Conservation (phyloP, 148 eudicot species). For the Spergularia bocconei region DNA sequence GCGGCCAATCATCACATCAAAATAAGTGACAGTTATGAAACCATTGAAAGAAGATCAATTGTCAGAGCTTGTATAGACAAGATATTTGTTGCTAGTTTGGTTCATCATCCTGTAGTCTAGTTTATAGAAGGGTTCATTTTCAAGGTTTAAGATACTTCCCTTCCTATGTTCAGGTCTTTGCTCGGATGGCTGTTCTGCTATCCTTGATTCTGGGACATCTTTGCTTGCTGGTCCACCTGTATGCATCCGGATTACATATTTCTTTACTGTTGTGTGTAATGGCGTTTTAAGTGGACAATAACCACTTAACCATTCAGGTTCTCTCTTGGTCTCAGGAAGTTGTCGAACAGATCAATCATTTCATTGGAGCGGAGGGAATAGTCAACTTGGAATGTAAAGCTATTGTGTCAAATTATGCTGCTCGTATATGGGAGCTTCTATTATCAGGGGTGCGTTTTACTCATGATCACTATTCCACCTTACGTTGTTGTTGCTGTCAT, state of each 20-base stretch:
- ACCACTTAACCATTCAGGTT: not conserved
- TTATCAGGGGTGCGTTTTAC: conserved; percentile 40
- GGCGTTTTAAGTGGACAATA: not conserved
- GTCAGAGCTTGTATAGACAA: too few relatives aligned
- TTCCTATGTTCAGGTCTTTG: conserved; percentile 37
- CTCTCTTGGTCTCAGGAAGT: conserved; percentile 30
- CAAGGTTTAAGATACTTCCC: not conserved
- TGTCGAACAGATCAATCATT: conserved; percentile 50
- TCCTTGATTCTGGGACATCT: conserved; percentile 52
- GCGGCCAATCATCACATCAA: too few relatives aligned
- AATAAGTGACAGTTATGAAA: too few relatives aligned
- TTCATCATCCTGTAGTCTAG: not conserved
- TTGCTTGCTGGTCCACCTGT: conserved; percentile 50
- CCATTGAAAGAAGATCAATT: too few relatives aligned
- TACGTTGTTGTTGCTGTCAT: not conserved
- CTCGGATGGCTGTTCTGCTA: conserved; percentile 48
- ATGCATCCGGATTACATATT: conserved; percentile 2
- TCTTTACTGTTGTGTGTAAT: not conserved
- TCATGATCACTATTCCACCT: not conserved
- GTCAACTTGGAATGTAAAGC: conserved; percentile 54
- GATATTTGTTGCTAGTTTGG: too few relatives aligned
- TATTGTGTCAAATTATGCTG: conserved; percentile 43
- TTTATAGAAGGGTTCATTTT: too few relatives aligned
- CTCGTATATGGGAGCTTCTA: conserved; percentile 46
- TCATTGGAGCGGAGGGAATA: conserved; percentile 63